Evolutionary conservation across 371 early-diverging fungal genomes (phyloP).

Genomic region (Mucor velutinosus): DNA sequence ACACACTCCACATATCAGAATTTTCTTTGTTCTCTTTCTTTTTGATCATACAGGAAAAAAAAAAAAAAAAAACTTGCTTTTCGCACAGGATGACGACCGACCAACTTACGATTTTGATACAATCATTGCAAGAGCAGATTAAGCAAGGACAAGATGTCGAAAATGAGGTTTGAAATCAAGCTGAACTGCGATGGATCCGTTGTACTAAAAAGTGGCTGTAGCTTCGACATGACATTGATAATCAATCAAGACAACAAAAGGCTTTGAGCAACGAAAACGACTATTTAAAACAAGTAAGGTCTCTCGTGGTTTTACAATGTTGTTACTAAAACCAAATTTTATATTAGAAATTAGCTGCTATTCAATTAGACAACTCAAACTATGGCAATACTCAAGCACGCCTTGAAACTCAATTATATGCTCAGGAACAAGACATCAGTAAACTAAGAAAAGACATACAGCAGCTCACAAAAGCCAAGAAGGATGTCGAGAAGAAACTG

Average conservation of each 20-base stretch:
- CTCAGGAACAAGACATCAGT: slow-evolving; percentile 45
- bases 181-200: not conserved
- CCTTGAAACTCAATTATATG: slow-evolving; percentile 51
- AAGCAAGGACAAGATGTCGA: slow-evolving; percentile 21
- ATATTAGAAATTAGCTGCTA: slow-evolving; percentile 39
- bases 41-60: not conserved
- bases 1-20: not conserved
- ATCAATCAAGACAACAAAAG: slow-evolving; percentile 29
- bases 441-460: slow-evolving; percentile 41
- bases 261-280: slow-evolving; percentile 37
- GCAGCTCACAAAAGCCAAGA: slow-evolving; percentile 38
- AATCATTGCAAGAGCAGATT: slow-evolving; percentile 26
- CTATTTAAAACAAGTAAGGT: slow-evolving; percentile 43
- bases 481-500: slow-evolving; percentile 46
- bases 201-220: slow-evolving; percentile 1
- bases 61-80: not conserved
- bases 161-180: slow-evolving; percentile 17
- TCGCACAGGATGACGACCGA: slow-evolving; percentile 21
- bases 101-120: slow-evolving; percentile 18
- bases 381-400: slow-evolving; percentile 47
- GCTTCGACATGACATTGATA: slow-evolving; percentile 42
- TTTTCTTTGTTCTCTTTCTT: not conserved
- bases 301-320: not conserved
- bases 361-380: slow-evolving; percentile 46
- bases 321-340: not conserved